Base-by-base conservation (phyloP, 805 yeast species). In the Tanozyma kutaoensis region DNA sequence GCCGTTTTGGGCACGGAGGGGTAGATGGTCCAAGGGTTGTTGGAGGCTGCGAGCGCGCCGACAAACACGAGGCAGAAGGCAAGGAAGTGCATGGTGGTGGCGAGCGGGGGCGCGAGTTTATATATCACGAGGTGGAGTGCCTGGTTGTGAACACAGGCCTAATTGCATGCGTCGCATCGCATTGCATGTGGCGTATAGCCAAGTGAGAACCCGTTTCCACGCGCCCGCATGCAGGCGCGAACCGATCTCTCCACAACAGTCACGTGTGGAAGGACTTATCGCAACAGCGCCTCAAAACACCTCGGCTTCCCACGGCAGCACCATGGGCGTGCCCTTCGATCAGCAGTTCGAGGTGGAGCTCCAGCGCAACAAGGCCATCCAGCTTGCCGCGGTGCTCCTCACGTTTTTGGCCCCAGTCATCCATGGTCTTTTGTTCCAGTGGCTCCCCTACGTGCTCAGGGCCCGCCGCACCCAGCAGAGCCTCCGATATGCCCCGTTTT, bases 1-100 rank as follows among this genome's bases (percentile, higher is more conserved):
- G 69, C 69, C 13, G 68, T 58, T 32, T 62, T 43, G 8, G 68
- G 61, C 17, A 64, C 69, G 11, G 40, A 35, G 12, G 70, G 70
- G 35, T 58, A 62, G 7, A 67, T 59, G 24, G 42, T 55, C 52
- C 56, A 61, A n/a, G n/a, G n/a, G 35, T 58, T 48, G 14, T 34
- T 37, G 3, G 59, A 60, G 11, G 15, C 18, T 5, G 38, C 43
- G 14, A 31, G 26, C 11, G 35, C 28, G 15, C 38, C 28, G 12
- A 28, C 16, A 29, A 36, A 25, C 17, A 30, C 17, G 14, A 35
- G 22, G 20, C n/a, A n/a, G n/a, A n/a, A n/a, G 16, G 3, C 15
- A 25, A 8, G 14, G 24, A 11, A 28, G 9, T 23, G 14, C 23
- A 26, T 22, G 8, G 8, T 23, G 20, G 15, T 19, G 7, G n/a